Evolutionary conservation across 2,329 filamentous ascomycete species (phyloP), one percentile per base, ranked within the genome.

Genomic region (Sporothrix schenckii): DNA sequence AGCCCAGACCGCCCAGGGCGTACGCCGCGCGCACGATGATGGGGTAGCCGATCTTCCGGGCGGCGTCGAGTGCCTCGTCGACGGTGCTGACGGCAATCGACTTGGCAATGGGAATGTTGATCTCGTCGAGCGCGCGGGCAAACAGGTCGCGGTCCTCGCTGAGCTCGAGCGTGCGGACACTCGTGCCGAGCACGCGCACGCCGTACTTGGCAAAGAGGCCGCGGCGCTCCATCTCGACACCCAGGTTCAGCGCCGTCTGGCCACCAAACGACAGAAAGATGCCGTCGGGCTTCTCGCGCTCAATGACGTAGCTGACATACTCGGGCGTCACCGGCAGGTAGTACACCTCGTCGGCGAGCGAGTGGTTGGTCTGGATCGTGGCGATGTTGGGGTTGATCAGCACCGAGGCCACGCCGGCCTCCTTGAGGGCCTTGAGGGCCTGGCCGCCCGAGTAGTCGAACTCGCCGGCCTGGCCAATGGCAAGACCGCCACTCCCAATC

Each of bases 341-440:
- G 83, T 98, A 99, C 69, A 98, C 95, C 85, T 98, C 97, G 81
- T 99, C 95, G n/a, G 95, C 95, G 67, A 99, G 85, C 74, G 94
- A 93, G 83, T 97, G 97, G 68, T 94, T 98, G 4, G 95, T 99
- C 80, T 99, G 95, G 73, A 98, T 98, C 0, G 95, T 99, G 75
- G 95, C 95, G 78, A 99, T 98, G 79, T 99, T 99, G 71, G 95
- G 95, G 83, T 99, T 99, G 86, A 98, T 98, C 72, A 99, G 85
- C 74, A 99, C 91, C 4, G 95, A 97, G 83, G 97, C 97, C 76
- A 98, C 97, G 72, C 94, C 94, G 81, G 98, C 95, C 80, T 98
- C 92, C 82, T 97, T 98, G 76, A 99, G 86, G 52, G 95, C 95
- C 83, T 98, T 98, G 73, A 99, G 86, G 69, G 95, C 95, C 85